Conservation (phyloP, 2,329 filamentous ascomycete species). For the Colletotrichum sp. region DNA sequence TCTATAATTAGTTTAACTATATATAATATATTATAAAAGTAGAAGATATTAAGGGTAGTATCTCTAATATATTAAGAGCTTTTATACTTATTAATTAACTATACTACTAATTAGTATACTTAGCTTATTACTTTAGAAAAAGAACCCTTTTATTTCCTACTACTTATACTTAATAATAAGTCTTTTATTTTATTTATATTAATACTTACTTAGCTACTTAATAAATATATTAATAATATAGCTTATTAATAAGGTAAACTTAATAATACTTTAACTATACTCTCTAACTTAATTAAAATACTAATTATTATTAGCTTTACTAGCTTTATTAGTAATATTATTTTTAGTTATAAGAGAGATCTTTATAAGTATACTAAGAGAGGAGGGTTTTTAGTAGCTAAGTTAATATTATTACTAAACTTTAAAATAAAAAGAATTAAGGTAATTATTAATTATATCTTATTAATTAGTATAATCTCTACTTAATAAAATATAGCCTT, state of each 20-base stretch:
- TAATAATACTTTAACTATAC: not conserved
- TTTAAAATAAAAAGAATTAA: too few relatives aligned
- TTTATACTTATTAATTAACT: too few relatives aligned
- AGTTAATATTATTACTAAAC: too few relatives aligned
- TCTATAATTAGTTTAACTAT: too few relatives aligned
- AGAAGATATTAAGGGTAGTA: too few relatives aligned
- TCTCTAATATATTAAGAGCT: too few relatives aligned
- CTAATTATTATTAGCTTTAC: not conserved
- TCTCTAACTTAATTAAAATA: not conserved
- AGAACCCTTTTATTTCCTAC: fast-evolving
- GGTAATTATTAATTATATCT: too few relatives aligned
- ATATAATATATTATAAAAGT: too few relatives aligned
- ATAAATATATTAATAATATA: not conserved
- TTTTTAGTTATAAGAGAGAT: not conserved
- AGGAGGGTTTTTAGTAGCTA: not conserved
- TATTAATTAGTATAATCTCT: too few relatives aligned
- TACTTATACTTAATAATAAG: not conserved
- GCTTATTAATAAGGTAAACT: fast-evolving
- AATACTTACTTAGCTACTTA: not conserved
- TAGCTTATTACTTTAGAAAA: not conserved
- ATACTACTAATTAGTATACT: too few relatives aligned
- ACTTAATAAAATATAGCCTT: too few relatives aligned
- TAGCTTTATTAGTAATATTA: not conserved
- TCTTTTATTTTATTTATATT: not conserved
- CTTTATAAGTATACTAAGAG: not conserved